Evolutionary conservation across 1,284 basidiomycete genomes (phyloP).

Genomic region (Rhodotorula sp.): DNA sequence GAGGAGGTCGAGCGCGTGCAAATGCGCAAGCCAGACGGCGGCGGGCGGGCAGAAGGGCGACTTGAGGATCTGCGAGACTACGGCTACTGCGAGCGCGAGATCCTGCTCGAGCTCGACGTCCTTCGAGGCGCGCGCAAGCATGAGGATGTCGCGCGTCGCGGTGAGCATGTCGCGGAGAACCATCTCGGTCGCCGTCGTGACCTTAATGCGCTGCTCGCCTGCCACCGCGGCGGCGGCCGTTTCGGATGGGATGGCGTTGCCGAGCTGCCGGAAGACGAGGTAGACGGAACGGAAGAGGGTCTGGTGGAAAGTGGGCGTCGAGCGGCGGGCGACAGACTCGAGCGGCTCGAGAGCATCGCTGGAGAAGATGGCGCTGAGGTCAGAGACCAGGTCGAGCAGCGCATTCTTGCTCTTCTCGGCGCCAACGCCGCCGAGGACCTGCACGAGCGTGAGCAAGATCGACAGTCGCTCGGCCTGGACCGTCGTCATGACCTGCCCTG

Average conservation of each 20-base stretch:
- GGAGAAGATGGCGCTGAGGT: conserved; percentile 66
- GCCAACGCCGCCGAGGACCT: conserved; percentile 54
- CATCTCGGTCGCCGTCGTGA: conserved; percentile 64
- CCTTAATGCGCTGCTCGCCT: conserved; percentile 62
- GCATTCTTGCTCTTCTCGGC: conserved; percentile 49
- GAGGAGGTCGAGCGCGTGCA: conserved; percentile 79
- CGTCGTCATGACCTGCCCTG: conserved; percentile 79
- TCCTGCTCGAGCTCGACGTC: conserved; percentile 72
- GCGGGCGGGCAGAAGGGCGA: conserved; percentile 61
- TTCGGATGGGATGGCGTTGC: conserved; percentile 52
- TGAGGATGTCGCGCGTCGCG: conserved; percentile 67
- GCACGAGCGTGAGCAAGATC: conserved; percentile 71
- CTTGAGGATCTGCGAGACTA: conserved; percentile 76
- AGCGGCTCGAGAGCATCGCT: conserved; percentile 74
- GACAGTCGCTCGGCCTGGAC: conserved; percentile 75
- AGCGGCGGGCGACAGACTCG: conserved; percentile 68
- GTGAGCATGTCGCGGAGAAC: conserved; percentile 67
- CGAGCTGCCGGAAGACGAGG: conserved; percentile 67
- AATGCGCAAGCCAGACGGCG: conserved; percentile 76
- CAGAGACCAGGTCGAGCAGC: conserved; percentile 65
- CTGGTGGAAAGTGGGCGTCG: conserved; percentile 73
- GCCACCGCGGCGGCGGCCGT: conserved; percentile 52
- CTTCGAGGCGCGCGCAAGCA: conserved; percentile 61
- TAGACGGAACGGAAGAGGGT: conserved; percentile 76
- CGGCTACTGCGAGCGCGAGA: conserved; percentile 73